These are phyloP conservation scores for Claviceps sp. DNA, from an alignment of 2,329 filamentous ascomycete genomes.

Conservation along the genomic window DNA sequence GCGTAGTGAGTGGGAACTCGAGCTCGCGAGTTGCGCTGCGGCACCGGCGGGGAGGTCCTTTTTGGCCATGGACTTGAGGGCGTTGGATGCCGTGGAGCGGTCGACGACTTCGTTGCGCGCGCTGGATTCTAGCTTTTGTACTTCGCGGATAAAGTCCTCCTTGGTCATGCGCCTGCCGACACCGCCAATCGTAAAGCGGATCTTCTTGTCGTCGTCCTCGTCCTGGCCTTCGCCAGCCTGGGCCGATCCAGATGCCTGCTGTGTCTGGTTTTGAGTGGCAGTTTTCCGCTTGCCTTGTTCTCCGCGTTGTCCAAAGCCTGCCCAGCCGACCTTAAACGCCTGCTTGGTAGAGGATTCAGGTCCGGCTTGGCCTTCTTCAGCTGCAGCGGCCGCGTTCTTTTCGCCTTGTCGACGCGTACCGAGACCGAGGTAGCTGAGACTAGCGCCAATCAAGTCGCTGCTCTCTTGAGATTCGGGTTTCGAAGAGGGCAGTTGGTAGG, in stretches of 20 bases:
- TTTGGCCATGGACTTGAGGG: constrained; percentile 36
- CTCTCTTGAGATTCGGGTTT: constrained; percentile 29
- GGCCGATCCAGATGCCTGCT: neutral
- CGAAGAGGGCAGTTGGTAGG: constrained; percentile 57
- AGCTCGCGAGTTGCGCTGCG: neutral
- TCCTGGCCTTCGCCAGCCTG: neutral
- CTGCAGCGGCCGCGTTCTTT: constrained; percentile 18
- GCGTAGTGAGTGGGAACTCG: neutral
- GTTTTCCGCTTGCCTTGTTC: constrained; percentile 26
- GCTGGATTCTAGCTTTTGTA: constrained; percentile 57
- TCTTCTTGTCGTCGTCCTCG: constrained; percentile 50
- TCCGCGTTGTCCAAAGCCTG: constrained; percentile 27
- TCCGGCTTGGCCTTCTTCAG: constrained; percentile 19
- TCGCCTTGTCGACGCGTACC: constrained; percentile 29
- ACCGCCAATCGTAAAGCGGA: constrained; percentile 64
- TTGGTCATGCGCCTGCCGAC: constrained; percentile 67
- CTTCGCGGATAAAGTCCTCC: constrained; percentile 63
- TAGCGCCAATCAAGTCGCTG: constrained; percentile 24
- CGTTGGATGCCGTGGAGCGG: constrained; percentile 32
- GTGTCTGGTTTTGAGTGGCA: constrained; percentile 26
- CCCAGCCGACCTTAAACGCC: constrained; percentile 36
- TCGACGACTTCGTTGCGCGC: constrained; percentile 43
- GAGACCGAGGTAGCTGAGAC: constrained; percentile 43
- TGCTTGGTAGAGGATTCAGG: constrained; percentile 22
- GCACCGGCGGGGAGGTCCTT: constrained; percentile 17